Percentiles rank a stretch among this genome's conserved stretches.
Conservation (phyloP, 805 yeast genomes). For the Metschnikowia cerradonensis region DNA sequence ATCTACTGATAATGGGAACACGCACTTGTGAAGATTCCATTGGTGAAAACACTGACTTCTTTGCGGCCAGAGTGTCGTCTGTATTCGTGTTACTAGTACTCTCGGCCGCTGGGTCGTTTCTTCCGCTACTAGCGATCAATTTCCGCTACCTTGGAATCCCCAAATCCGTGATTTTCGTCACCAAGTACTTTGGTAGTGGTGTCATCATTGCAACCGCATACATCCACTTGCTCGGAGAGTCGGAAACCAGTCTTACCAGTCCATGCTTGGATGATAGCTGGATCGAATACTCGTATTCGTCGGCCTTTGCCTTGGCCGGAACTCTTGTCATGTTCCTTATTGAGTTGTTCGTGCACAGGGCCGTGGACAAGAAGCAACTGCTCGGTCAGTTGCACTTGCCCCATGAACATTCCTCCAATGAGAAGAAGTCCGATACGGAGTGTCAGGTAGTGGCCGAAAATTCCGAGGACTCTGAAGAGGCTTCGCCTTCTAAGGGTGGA, state of each 20-base stretch:
- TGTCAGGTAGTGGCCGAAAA: not conserved
- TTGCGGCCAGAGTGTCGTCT: conserved; percentile 26
- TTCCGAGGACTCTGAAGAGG: not conserved
- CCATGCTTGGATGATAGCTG: conserved; percentile 28
- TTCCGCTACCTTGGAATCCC: conserved; percentile 23
- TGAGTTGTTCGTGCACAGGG: conserved; percentile 19
- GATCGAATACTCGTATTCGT: conserved; percentile 29
- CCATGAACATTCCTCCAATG: not conserved
- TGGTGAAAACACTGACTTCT: conserved; percentile 10
- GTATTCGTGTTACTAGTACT: conserved; percentile 29
- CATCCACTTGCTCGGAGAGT: conserved; percentile 33
- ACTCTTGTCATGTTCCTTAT: conserved; percentile 28
- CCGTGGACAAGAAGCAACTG: conserved; percentile 6
- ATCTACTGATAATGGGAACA: not conserved
- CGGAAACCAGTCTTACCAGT: conserved; percentile 21
- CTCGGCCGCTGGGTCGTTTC: conserved; percentile 29
- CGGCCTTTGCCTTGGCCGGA: conserved; percentile 31
- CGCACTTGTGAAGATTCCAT: not conserved
- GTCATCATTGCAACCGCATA: conserved; percentile 36
- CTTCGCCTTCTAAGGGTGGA: not conserved
- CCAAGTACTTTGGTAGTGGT: conserved; percentile 32
- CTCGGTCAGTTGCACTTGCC: not conserved
- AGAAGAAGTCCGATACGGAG: not conserved
- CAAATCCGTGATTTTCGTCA: conserved; percentile 23
- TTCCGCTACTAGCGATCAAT: conserved; percentile 25